Conservation (phyloP, 2,329 filamentous ascomycete species). For the Byssochlamys sp. region DNA sequence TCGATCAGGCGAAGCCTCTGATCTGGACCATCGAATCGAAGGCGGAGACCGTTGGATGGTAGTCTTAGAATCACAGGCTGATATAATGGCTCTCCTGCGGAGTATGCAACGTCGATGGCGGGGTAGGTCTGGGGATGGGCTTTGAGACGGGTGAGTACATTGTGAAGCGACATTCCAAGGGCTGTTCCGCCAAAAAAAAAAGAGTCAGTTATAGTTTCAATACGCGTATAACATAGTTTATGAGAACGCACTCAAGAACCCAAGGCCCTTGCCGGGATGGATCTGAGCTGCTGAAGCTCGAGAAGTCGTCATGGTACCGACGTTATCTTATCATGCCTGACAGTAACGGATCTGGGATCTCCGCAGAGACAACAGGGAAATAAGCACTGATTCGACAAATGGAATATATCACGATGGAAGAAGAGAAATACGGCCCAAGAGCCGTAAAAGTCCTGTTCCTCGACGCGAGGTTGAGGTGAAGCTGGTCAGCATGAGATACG, state of each 20-base stretch:
- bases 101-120: slow-evolving; percentile 72
- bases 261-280: slow-evolving; percentile 55
- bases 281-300: slow-evolving; percentile 46
- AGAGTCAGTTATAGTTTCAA: slow-evolving; percentile 1
- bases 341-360: neutral
- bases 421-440: neutral
- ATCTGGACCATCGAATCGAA: slow-evolving; percentile 88
- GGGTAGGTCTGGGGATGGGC: slow-evolving; percentile 75
- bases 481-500: neutral
- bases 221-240: slow-evolving; percentile 3
- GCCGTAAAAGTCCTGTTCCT: neutral
- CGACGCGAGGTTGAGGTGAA: neutral
- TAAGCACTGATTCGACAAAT: neutral
- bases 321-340: slow-evolving; percentile 7
- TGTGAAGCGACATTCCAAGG: slow-evolving; percentile 83
- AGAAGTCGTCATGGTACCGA: slow-evolving; percentile 24
- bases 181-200: slow-evolving; percentile 40
- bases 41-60: slow-evolving; percentile 73
- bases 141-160: slow-evolving; percentile 77
- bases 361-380: neutral
- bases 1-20: slow-evolving; percentile 87
- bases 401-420: neutral
- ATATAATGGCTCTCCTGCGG: slow-evolving; percentile 61
- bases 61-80: slow-evolving; percentile 67
- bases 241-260: slow-evolving; percentile 45